Base-by-base conservation (phyloP, 768 basidiomycete species). In the Clitopilus hobsonii region DNA sequence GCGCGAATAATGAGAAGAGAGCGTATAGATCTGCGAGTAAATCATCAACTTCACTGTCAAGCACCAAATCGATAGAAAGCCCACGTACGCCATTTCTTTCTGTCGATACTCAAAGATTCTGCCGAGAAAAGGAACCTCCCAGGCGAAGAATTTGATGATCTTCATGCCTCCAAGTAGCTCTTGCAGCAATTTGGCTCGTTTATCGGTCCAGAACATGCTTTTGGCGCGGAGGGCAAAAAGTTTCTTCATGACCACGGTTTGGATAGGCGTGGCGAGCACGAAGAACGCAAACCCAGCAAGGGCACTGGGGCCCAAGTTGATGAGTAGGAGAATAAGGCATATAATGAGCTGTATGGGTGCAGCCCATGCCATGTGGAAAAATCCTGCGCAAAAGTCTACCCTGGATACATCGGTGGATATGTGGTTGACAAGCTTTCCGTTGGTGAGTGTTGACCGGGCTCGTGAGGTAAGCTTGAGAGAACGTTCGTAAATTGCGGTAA, bases 341-440 rank as follows among this genome's bases (percentile, higher is more conserved):
- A 95, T 83, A 16, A 74, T 65, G 71, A 94, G 79, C 65, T 92
- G 89, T 48, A 94, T 84, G 0, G 85, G 86, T 0, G 86, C 82
- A 5, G 86, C 73, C 86, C 88, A 91, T 32, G 79, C 76, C 78
- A 93, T 86, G 61, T 91, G 89, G 68, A 91, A 88, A 72, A 86
- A 89, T 18, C 85, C 77, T 61, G 82, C 77, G 62, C 87, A 88
- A 61, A 94, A 97, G 65, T 98, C 94, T 65, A 98, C 90, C 20
- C 94, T 82, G 25, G 89, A 93, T 20, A 95, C 85, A 65, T 94
- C 93, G 0, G 90, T 92, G 5, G 91, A 93, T 57, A 98, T 95
- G 71, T 96, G 93, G 60, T 94, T 95, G 58, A 97, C 88, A 10
- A 97, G 80, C 65, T 89, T 89, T 20, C 94, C 95, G 63, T 92